phyloP scores from a whole-genome alignment of 2,329 filamentous ascomycete genomes.

The Aspergillus glaucus region DNA sequence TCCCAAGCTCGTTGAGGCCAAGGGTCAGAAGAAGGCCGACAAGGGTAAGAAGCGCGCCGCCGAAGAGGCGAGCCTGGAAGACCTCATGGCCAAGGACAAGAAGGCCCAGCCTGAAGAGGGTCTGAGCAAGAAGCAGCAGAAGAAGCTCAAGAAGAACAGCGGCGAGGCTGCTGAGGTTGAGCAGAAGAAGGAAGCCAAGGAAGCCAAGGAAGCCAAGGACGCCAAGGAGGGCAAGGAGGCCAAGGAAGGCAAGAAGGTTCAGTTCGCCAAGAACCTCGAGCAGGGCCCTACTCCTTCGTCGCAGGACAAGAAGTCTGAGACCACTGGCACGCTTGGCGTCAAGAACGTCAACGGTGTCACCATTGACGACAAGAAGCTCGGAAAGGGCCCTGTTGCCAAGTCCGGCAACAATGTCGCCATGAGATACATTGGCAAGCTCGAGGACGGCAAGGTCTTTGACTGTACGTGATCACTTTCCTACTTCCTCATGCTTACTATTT shows the following conservation, averaged over 20 bases:
- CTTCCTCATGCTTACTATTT: slow-evolving; percentile 1
- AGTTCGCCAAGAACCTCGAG: slow-evolving; percentile 98
- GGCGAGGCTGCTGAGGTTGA: slow-evolving; percentile 67
- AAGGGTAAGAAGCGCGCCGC: slow-evolving; percentile 87
- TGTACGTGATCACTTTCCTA: slow-evolving; percentile 50
- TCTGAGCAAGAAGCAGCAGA: slow-evolving; percentile 92
- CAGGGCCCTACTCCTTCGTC: slow-evolving; percentile 80
- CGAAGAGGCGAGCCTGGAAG: slow-evolving; percentile 66
- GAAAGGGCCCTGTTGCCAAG: slow-evolving; percentile 78
- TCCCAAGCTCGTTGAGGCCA: slow-evolving; percentile 44
- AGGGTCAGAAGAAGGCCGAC: slow-evolving; percentile 45
- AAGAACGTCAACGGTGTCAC: slow-evolving; percentile 84
- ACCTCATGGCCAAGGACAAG: slow-evolving; percentile 70
- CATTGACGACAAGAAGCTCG: slow-evolving; percentile 91
- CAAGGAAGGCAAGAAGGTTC: slow-evolving; percentile 86
- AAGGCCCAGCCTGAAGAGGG: slow-evolving; percentile 59
- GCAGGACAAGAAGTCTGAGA: slow-evolving; percentile 38
- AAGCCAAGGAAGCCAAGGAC: slow-evolving; percentile 47
- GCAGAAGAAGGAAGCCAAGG: slow-evolving; percentile 50
- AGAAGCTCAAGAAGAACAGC: slow-evolving; percentile 99
- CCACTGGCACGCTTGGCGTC: slow-evolving; percentile 56
- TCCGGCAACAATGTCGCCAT: slow-evolving; percentile 84
- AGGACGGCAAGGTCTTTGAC: slow-evolving; percentile 92
- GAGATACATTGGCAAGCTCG: slow-evolving; percentile 96
- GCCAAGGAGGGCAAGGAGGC: slow-evolving; percentile 77